A percentile compares a stretch with the other conserved stretches of the same genome.
These are phyloP conservation scores for Yarrowia sp. DNA, from an alignment of 805 yeast species.

Conservation along the genomic window DNA sequence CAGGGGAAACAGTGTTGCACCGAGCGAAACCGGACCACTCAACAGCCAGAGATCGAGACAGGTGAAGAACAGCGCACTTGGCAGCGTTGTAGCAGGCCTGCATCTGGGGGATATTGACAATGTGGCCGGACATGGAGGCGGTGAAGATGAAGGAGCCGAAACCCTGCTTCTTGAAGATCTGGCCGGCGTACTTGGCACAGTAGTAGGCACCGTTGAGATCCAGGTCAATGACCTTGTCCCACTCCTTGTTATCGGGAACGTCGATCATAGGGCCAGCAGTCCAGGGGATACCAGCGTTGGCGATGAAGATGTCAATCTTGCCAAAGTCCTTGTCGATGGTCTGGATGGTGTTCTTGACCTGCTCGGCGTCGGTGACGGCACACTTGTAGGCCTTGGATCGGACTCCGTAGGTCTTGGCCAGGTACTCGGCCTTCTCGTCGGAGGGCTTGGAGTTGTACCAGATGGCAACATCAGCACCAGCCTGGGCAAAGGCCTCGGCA, in stretches of 20 bases:
- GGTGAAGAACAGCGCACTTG: slow-evolving; percentile 82
- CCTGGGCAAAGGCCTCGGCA: slow-evolving; percentile 84
- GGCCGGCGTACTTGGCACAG: slow-evolving; percentile 77
- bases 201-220: slow-evolving; percentile 83
- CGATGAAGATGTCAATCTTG: slow-evolving; percentile 80
- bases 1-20: slow-evolving; percentile 84
- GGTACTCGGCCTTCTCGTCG: slow-evolving; percentile 64
- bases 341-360: slow-evolving; percentile 58
- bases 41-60: slow-evolving; percentile 77
- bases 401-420: slow-evolving; percentile 65
- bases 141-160: slow-evolving; percentile 82
- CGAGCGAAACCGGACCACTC: slow-evolving; percentile 91
- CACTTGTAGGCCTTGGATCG: slow-evolving; percentile 70
- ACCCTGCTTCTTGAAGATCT: slow-evolving; percentile 74
- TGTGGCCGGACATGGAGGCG: slow-evolving; percentile 88
- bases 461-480: slow-evolving; percentile 82
- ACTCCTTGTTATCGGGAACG: slow-evolving; percentile 58
- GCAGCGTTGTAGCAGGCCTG: slow-evolving; percentile 88
- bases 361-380: slow-evolving; percentile 58
- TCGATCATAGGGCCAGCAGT: slow-evolving; percentile 65
- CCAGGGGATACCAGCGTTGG: slow-evolving; percentile 92
- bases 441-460: slow-evolving; percentile 70
- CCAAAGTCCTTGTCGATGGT: slow-evolving; percentile 74
- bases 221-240: slow-evolving; percentile 74
- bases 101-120: slow-evolving; percentile 84